Evolutionary conservation across 1,139 yeast species (phyloP).

Genomic region (Blastobotrys capitulatus): DNA sequence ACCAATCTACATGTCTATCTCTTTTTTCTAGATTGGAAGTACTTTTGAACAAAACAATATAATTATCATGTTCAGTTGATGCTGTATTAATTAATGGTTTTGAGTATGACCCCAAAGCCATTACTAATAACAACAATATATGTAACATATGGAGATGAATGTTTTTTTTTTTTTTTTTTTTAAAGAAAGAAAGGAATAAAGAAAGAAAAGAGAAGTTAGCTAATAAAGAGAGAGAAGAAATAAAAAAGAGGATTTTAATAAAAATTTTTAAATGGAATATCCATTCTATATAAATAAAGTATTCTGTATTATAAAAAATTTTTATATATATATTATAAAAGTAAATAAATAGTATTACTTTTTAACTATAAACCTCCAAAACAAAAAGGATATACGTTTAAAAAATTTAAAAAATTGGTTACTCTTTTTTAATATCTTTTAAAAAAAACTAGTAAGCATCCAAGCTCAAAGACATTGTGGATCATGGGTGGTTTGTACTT

Average conservation of each 20-base stretch:
- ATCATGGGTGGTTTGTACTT: neutral
- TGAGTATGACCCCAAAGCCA: neutral
- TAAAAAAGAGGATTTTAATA: neutral
- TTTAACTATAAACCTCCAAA: too few species aligned
- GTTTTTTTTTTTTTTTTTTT: too few species aligned
- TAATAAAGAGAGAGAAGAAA: neutral
- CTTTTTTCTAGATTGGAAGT: constrained; percentile 6
- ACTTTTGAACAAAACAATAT: constrained; percentile 21
- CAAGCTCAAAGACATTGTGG: neutral
- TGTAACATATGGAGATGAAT: neutral
- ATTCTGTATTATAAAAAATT: too few species aligned
- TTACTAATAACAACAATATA: neutral
- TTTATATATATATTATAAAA: too few species aligned
- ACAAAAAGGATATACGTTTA: too few species aligned
- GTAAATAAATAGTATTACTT: too few species aligned
- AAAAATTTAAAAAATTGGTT: too few species aligned
- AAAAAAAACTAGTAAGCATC: neutral
- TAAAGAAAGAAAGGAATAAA: too few species aligned
- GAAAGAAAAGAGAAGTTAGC: neutral
- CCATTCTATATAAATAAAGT: too few species aligned
- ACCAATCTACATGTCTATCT: constrained; percentile 16
- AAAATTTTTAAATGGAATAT: too few species aligned
- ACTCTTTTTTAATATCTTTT: too few species aligned
- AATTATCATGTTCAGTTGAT: constrained; percentile 5
- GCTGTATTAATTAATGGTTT: neutral